Evolutionary conservation across 2,329 filamentous ascomycete species (phyloP).

Genomic region (Xylariaceae sp.): DNA sequence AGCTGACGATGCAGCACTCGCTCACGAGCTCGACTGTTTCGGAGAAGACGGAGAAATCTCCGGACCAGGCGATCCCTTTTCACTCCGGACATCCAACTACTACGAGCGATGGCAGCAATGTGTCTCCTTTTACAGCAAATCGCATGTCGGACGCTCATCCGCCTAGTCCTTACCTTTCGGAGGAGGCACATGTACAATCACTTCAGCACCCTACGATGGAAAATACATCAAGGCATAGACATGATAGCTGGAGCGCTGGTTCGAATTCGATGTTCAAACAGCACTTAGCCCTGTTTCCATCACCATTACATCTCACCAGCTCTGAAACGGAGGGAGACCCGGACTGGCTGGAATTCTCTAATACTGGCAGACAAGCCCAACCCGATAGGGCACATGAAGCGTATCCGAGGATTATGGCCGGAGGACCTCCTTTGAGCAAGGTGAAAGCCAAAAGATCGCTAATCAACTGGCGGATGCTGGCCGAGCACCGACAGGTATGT

Average conservation of each 20-base stretch:
- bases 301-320: constrained; percentile 13
- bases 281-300: background rate
- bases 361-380: background rate
- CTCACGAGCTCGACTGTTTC: background rate
- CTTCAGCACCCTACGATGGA: constrained; percentile 22
- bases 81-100: constrained; percentile 1
- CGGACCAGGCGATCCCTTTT: background rate
- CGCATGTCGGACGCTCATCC: constrained; percentile 10
- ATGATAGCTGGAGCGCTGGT: constrained; percentile 9
- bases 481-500: constrained; percentile 12
- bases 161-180: constrained; percentile 23
- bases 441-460: constrained; percentile 8
- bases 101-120: constrained; percentile 14
- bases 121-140: constrained; percentile 6
- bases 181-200: constrained; percentile 25
- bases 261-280: constrained; percentile 2
- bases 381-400: background rate
- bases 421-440: background rate
- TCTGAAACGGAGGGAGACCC: constrained; percentile 1
- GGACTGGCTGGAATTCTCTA: background rate
- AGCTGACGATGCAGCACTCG: background rate
- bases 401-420: background rate
- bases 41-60: background rate
- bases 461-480: constrained; percentile 13
- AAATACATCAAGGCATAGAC: background rate